Evolutionary conservation across 23 red algal species (phyloP), one percentile per base, ranked within the genome.

Genomic region (Gracilaria gracilis): DNA sequence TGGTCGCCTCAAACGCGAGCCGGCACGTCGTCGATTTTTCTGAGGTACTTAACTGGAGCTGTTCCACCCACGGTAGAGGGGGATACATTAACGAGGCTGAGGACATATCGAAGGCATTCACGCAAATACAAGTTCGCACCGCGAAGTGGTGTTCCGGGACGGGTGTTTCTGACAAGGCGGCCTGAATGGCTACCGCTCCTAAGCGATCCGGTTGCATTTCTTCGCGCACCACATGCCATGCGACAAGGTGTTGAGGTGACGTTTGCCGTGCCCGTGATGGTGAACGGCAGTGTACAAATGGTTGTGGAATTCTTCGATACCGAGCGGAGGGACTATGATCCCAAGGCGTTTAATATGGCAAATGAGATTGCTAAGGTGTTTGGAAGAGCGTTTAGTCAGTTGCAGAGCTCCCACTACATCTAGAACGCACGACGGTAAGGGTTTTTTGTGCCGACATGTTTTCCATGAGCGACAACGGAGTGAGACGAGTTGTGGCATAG

Each of bases 231-330:
- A n/a, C 79, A 95, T 59, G 93, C 93, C 14, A 40, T 81, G 33
- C 42, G 80, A 42, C 42, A 83, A n/a, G 50, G 54, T 19, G 79
- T 95, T 7, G 57, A 85, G 31, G 71, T 89, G 13, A 88, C 82
- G 24, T 87, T 95, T 66, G 93, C 93, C 5, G 93, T 95, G 13
- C 93, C 85, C 9, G 75, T 95, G 14, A 57, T 95, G 32, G 81
- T 95, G 29, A 84, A 87, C 12, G 93, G 93, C n/a, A 80, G 79
- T 36, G 93, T 95, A 20, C 67, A 71, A 37, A 87, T 87, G 84
- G 93, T 89, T 32, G 81, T 87, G 27, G 75, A 83, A 50, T 89
- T 95, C 59, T 95, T 81, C 34, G 93, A 95, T 48, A 94, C 80
- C 0, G 66, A 73, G 17, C 57, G 61, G 36, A 67, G 91, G 42